Evolutionary conservation across 106 monocot genomes (phyloP), one percentile per base, ranked within the genome.

Genomic region (Platanthera guangdongensis): DNA sequence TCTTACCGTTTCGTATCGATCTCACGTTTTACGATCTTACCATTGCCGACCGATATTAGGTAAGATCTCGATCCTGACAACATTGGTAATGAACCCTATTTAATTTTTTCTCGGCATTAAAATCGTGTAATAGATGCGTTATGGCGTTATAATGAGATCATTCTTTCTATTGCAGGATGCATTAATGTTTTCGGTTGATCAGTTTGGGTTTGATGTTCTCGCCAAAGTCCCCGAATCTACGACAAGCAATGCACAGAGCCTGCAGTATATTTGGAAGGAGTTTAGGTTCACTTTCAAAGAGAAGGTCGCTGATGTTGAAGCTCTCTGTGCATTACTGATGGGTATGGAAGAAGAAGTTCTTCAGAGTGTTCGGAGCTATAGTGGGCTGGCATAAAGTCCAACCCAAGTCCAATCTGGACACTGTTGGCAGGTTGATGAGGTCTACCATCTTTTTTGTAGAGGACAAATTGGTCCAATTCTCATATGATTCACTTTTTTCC

Each of bases 211-310:
- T 54, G 87, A 97, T 73, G 77, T 97, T 72, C 82, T 93, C 9
- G 91, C 82, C 0, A 97, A 91, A 32, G 89, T 93, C 46, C 84
- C 80, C 12, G 74, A 65, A 52, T 63, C 19, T 12, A 62, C 30
- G 9, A 60, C 65, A 4, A 54, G 14, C 50, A 63, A 49, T 14
- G 78, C 74, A 15, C 39, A 53, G 14, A 32, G 51, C 50, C 80
- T 71, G 70, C 80, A 83, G 67, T 88, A 84, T 48, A 55, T 82
- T 8, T 93, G 96, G 96, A 91, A 87, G 68, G 93, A 96, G 75
- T 93, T 96, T 73, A 84, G 96, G 51, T 93, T 96, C 64, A 75
- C 84, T 6, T 93, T 96, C 69, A 89, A 88, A 67, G 87, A 93
- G 72, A 86, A 84, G 25, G 93, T 86, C n/a, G 59, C 62, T 10